Evolutionary conservation across 768 basidiomycete genomes (phyloP), one percentile per base, ranked within the genome.

Genomic region (Auriscalpium vulgare): DNA sequence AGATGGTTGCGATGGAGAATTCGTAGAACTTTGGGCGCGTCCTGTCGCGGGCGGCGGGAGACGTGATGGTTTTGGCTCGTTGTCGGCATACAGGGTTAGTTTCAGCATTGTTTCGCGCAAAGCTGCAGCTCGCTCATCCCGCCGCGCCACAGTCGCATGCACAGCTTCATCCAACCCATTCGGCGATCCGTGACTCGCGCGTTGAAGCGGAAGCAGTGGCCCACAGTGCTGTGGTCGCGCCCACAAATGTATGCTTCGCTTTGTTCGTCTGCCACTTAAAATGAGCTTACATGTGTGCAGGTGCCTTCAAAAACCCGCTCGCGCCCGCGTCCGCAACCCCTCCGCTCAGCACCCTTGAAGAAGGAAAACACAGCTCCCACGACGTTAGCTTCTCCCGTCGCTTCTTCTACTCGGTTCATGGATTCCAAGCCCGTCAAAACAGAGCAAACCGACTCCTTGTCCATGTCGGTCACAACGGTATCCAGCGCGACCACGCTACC

Each of bases 1-100:
- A 63, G 61, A 70, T n/a, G 74, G 72, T 8, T 82, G 81, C 62
- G 62, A 70, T 19, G 50, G 38, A 45, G 52, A 65, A 44, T 46
- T 56, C 14, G 71, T 81, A 29, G 49, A 66, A 4, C 68, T 82
- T 37, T 59, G 56, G 6, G 57, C 59, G 37, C 70, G 71, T 51
- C 47, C 61, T 16, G 66, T 62, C 35, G 57, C 59, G 4, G 77
- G 78, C 63, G 75, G 77, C n/a, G 78, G 79, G 11, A 65, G 63
- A 58, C 53, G 51, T 16, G 69, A 70, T 21, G 79, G 81, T 19
- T 59, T 80, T 53, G 80, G 79, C 19, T 75, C 75, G 9, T 62
- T 83, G 40, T 67, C 69, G n/a, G 65, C 72, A 1, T 82, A 77
- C 64, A 68, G 74, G 52, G 81, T 79, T 64, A 52, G 73, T 67